Evolutionary conservation across 352 stramenopile species (phyloP), one percentile per base, ranked within the genome.

Genomic region (Globisporangium barbulae): DNA sequence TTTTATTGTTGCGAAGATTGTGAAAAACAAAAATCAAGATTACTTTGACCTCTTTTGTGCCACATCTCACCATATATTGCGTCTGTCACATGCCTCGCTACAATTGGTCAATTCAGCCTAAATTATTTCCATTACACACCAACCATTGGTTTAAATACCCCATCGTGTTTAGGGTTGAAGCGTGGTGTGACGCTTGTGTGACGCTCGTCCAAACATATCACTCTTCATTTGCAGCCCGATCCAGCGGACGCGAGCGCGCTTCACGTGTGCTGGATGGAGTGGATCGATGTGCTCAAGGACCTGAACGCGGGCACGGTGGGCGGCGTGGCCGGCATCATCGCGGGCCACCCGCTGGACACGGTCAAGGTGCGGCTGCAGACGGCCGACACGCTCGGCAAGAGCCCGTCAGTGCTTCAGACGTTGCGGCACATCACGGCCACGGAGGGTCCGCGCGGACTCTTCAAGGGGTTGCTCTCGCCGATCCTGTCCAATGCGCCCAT

Each of bases 321-420:
- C 49, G 85, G 85, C 62, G 81, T 92, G 37, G 83, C 84, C 2
- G 82, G 84, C 55, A 91, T 94, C 68, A 68, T 91, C 31, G 76
- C 83, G 17, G 85, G 88, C 12, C 88, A 96, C 58, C 88, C 88
- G 28, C 75, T 96, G 30, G 88, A 96, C 74, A 96, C 88, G 25
- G 81, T 96, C 65, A 96, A 96, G 67, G 85, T 94, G 62, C 84
- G 88, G 45, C 66, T 94, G 50, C 88, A 96, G 73, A 96, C 85
- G 22, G 64, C 66, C 28, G 64, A 64, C 39, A 73, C 72, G 63
- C 44, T 33, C 17, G n/a, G 47, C 53, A 63, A 41, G 35, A 41
- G 53, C 28, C 61, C 33, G 78, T 65, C 81, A 49, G 67, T 91
- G 44, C 17, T 85, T 31, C 72, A 69, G 54, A 84, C 78, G 42